Conservation (phyloP, 768 basidiomycete genomes). For the Hydnum rufescens region DNA sequence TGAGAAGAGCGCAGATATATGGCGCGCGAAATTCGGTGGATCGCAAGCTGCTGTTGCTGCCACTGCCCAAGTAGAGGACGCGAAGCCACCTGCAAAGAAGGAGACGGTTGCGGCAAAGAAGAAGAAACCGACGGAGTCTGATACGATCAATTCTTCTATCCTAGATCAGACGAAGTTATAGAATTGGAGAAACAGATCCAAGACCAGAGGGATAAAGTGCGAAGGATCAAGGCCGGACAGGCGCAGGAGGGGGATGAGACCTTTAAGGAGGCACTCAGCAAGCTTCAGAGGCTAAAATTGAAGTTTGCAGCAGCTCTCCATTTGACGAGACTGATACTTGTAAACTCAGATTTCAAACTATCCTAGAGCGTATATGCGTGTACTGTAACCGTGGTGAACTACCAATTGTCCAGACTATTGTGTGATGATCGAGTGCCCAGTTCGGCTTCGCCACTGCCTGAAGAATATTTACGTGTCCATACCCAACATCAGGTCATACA, state of each 20-base stretch:
- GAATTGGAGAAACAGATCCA: conserved; percentile 56
- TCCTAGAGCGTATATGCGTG: too few species aligned
- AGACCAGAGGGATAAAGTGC: conserved; percentile 55
- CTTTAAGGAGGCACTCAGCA: neutral
- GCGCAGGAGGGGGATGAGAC: conserved; percentile 18
- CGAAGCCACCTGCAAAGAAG: conserved; percentile 28
- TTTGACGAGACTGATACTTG: too few species aligned
- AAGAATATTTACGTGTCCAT: neutral
- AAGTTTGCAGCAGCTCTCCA: neutral
- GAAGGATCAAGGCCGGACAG: conserved; percentile 33
- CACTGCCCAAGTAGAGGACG: conserved; percentile 27
- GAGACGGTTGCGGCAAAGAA: conserved; percentile 26
- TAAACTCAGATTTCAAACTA: too few species aligned
- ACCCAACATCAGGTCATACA: too few species aligned
- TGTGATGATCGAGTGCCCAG: neutral
- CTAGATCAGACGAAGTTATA: conserved; percentile 52
- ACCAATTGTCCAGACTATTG: neutral
- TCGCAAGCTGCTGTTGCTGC: conserved; percentile 21
- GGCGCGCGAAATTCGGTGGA: conserved; percentile 67
- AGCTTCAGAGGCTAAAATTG: neutral
- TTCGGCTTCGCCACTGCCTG: neutral
- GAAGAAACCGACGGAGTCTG: conserved; percentile 20
- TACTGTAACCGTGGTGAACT: too few species aligned
- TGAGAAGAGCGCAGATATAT: conserved; percentile 69
- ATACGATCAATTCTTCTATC: conserved; percentile 22